These are phyloP conservation scores for Plasmodium inui DNA, from an alignment of 169 alveolate species.

Conservation along the genomic window DNA sequence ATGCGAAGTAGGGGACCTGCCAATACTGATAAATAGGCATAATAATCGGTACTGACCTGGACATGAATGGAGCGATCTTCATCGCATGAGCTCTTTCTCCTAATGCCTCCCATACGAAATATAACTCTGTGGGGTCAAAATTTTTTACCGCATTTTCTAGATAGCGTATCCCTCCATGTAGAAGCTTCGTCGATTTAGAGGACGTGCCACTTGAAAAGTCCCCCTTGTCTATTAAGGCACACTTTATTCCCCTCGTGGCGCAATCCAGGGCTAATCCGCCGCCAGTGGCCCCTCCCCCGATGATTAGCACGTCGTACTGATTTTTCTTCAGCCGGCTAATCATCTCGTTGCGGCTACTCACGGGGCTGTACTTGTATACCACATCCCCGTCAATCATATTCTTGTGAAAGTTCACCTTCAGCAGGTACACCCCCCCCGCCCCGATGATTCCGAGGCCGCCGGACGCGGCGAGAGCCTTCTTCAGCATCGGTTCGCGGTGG, in stretches of 20 bases:
- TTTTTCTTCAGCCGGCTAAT: slow-evolving; percentile 78
- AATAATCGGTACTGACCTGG: slow-evolving; percentile 88
- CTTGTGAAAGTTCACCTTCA: slow-evolving; percentile 64
- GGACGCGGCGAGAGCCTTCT: background rate
- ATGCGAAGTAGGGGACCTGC: slow-evolving; percentile 90
- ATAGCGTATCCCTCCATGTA: slow-evolving; percentile 97
- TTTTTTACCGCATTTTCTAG: slow-evolving; percentile 88
- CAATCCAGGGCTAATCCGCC: slow-evolving; percentile 93
- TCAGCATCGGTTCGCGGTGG: slow-evolving; percentile 10
- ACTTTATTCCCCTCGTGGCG: slow-evolving; percentile 93
- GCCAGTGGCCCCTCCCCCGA: slow-evolving; percentile 95
- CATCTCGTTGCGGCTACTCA: slow-evolving; percentile 79
- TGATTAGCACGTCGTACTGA: slow-evolving; percentile 88
- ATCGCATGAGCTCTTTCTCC: slow-evolving; percentile 93
- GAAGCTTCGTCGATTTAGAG: slow-evolving; percentile 93
- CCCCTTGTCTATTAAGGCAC: slow-evolving; percentile 91
- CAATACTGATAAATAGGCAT: slow-evolving; percentile 91
- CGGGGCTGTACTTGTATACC: slow-evolving; percentile 70
- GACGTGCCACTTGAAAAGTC: slow-evolving; percentile 96
- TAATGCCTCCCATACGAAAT: slow-evolving; percentile 93
- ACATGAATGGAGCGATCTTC: slow-evolving; percentile 90
- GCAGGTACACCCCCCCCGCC: slow-evolving; percentile 28
- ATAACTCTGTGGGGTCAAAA: slow-evolving; percentile 86
- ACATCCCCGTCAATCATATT: slow-evolving; percentile 82
- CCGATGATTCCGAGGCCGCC: slow-evolving; percentile 31